These are phyloP conservation scores for Rhodosorus marinus DNA, from an alignment of 23 red algal genomes.

Conservation along the genomic window DNA sequence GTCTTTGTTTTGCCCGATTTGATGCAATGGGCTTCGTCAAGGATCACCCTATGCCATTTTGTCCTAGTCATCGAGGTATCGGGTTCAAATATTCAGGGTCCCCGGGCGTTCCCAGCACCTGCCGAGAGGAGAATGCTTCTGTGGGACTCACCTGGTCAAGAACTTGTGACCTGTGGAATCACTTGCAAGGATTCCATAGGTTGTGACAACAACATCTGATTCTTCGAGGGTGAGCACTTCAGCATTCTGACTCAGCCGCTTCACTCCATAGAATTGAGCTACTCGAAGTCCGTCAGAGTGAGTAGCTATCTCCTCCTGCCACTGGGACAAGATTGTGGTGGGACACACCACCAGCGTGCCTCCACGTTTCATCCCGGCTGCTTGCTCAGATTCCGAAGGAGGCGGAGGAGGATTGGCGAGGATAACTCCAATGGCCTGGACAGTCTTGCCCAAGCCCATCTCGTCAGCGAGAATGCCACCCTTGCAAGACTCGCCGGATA, in stretches of 20 bases:
- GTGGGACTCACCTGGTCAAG: neutral
- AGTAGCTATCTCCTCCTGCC: constrained; percentile 23
- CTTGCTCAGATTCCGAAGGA: neutral
- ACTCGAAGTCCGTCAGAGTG: constrained; percentile 4
- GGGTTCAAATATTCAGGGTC: no score
- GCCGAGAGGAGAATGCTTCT: no score
- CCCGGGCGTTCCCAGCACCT: no score
- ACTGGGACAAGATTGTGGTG: constrained; percentile 42
- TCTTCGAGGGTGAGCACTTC: neutral
- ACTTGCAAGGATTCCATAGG: constrained; percentile 19
- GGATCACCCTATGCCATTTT: constrained; percentile 36
- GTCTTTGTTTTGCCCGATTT: constrained; percentile 24
- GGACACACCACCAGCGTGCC: constrained; percentile 54
- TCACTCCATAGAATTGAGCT: constrained; percentile 34
- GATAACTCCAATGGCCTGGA: neutral
- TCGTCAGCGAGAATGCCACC: neutral
- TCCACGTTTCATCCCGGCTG: no score
- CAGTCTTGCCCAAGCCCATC: neutral
- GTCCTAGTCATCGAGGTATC: no score
- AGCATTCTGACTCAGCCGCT: neutral
- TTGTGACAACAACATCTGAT: constrained; percentile 62
- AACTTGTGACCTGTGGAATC: constrained; percentile 12
- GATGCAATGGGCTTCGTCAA: constrained; percentile 75
- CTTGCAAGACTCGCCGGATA: no score
- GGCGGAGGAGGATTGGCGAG: no score